Evolutionary conservation across 2,329 filamentous ascomycete species (phyloP).

Genomic region (Colletotrichum lupini): DNA sequence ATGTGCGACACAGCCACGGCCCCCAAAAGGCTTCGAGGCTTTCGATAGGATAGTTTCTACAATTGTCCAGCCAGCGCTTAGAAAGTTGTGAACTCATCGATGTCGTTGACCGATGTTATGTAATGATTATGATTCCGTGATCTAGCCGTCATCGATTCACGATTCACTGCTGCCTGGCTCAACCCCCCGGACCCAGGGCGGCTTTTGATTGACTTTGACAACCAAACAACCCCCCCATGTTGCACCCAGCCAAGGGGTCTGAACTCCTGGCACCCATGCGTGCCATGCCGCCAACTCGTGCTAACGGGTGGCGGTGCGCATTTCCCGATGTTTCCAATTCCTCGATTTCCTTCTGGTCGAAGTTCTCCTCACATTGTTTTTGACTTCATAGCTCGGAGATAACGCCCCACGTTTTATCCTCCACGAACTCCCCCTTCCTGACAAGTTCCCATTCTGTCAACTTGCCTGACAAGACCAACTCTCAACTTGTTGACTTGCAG

Average conservation of each 20-base stretch:
- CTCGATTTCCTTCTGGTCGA: background rate
- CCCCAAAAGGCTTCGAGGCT: no score
- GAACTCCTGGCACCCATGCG: background rate
- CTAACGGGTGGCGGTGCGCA: background rate
- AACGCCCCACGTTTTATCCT: background rate
- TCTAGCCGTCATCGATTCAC: constrained; percentile 27
- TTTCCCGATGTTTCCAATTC: background rate
- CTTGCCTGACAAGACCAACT: no score
- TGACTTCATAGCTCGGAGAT: background rate
- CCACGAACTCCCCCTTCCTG: background rate
- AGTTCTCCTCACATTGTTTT: background rate
- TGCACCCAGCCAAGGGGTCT: constrained; percentile 4
- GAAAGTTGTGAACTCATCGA: background rate
- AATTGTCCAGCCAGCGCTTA: background rate
- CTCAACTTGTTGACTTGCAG: background rate
- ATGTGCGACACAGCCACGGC: background rate
- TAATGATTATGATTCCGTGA: background rate
- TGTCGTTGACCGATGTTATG: background rate
- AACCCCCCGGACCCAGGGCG: background rate
- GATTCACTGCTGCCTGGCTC: constrained; percentile 3
- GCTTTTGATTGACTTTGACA: background rate
- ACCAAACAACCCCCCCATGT: background rate
- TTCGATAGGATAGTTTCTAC: background rate
- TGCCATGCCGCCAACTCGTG: background rate
- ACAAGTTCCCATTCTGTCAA: background rate